A percentile compares a stretch with the other conserved stretches of the same genome.
Conservation (phyloP, 2,329 filamentous ascomycete species). For the Ophiocordyceps camponoti-saundersi region DNA sequence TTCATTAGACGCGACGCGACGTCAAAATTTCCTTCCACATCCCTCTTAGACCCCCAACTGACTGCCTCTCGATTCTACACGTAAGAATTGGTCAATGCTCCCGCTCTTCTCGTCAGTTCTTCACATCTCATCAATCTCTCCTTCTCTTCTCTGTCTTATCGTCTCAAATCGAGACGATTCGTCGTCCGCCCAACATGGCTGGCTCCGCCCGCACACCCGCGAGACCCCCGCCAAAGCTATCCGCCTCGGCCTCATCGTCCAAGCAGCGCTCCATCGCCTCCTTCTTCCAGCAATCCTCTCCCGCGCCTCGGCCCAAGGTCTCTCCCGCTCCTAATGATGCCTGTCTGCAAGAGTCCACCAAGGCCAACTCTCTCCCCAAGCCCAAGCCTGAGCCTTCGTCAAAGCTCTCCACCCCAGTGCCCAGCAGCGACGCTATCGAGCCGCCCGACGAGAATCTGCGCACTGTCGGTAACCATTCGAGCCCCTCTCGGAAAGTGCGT, state of each 20-base stretch:
- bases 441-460: slow-evolving; percentile 38
- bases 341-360: slow-evolving; percentile 23
- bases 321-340: slow-evolving; percentile 15
- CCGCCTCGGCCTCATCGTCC: slow-evolving; percentile 12
- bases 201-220: slow-evolving; percentile 16
- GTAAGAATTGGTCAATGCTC: neutral
- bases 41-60: neutral
- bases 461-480: slow-evolving; percentile 32
- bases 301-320: slow-evolving; percentile 15
- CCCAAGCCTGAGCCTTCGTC: slow-evolving; percentile 26
- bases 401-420: slow-evolving; percentile 47
- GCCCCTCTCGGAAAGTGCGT: slow-evolving; percentile 63
- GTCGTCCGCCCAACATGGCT: slow-evolving; percentile 4
- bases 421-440: slow-evolving; percentile 62
- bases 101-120: neutral
- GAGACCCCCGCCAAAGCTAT: slow-evolving; percentile 11
- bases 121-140: neutral
- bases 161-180: neutral
- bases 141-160: neutral
- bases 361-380: slow-evolving; percentile 20
- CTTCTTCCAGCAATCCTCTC: slow-evolving; percentile 26
- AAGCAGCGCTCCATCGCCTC: slow-evolving; percentile 26
- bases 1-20: neutral
- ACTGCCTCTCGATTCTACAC: neutral
- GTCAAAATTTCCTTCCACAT: neutral